Percentiles rank a stretch among this genome's conserved stretches.
Conservation (phyloP, 495 filamentous ascomycete genomes). For the Trichocladium uniseriatum region DNA sequence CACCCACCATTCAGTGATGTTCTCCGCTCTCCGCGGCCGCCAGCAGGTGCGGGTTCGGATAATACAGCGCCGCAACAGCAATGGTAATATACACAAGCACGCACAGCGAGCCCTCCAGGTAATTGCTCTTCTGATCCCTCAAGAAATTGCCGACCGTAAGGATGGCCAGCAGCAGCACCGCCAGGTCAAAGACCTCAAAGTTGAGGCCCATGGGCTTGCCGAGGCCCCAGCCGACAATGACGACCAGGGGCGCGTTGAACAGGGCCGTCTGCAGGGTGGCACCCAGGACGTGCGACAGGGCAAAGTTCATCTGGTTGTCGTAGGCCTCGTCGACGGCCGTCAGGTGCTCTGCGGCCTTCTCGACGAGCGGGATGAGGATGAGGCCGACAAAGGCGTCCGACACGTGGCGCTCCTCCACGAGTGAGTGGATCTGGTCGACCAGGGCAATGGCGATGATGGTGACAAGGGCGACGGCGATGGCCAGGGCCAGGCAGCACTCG, state of each 20-base stretch:
- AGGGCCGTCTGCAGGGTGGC: conserved; percentile 85
- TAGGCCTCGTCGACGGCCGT: conserved; percentile 88
- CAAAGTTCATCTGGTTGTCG: conserved; percentile 83
- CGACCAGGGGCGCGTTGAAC: conserved; percentile 74
- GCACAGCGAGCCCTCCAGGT: conserved; percentile 69
- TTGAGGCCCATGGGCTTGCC: conserved; percentile 63
- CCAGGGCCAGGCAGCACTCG: conserved; percentile 62
- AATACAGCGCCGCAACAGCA: conserved; percentile 53
- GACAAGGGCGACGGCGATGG: conserved; percentile 61
- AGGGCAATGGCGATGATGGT: conserved; percentile 73
- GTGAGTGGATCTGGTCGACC: conserved; percentile 66
- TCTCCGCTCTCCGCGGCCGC: not conserved
- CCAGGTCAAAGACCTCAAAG: conserved; percentile 85
- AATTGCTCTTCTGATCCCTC: conserved; percentile 71
- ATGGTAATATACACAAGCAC: conserved; percentile 60
- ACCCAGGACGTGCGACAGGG: conserved; percentile 80
- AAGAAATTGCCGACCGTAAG: conserved; percentile 78
- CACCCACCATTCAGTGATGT: conserved; percentile 1
- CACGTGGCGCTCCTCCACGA: conserved; percentile 54
- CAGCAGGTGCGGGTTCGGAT: conserved; percentile 40
- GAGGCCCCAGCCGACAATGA: conserved; percentile 80
- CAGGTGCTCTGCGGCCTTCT: conserved; percentile 85
- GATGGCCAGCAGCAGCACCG: conserved; percentile 76
- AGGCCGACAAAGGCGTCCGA: conserved; percentile 74
- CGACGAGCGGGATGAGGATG: conserved; percentile 73